Conservation (phyloP, 2,329 filamentous ascomycete genomes). For the Penicillium sp. region DNA sequence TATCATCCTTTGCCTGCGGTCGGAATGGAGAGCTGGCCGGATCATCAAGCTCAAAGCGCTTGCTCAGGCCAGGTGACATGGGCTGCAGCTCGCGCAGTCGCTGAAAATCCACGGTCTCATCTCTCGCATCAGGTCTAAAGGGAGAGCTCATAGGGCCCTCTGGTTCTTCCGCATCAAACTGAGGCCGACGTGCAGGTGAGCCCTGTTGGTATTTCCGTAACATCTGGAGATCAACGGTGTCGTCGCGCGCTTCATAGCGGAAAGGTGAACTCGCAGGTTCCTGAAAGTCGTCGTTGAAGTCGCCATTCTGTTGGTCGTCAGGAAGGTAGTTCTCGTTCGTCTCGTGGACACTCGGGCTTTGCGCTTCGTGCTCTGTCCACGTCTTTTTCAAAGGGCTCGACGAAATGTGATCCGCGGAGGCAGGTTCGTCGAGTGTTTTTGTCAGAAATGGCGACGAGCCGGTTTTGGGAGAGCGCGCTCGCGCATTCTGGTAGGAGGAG, state of each 20-base stretch:
- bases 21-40: slow-evolving; percentile 41
- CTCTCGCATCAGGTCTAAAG: slow-evolving; percentile 31
- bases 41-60: slow-evolving; percentile 15
- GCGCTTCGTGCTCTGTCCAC: slow-evolving; percentile 11
- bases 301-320: slow-evolving; percentile 17
- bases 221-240: slow-evolving; percentile 34
- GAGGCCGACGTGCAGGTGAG: neutral
- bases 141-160: slow-evolving; percentile 36
- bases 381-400: slow-evolving; percentile 29
- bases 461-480: slow-evolving; percentile 29
- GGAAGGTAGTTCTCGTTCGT: slow-evolving; percentile 16
- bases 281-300: slow-evolving; percentile 21
- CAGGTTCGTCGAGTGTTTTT: slow-evolving; percentile 20
- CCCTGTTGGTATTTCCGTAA: slow-evolving; percentile 13
- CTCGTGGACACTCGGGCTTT: slow-evolving; percentile 13
- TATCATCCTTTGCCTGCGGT: slow-evolving; percentile 29
- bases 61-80: slow-evolving; percentile 17
- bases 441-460: slow-evolving; percentile 25
- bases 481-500: slow-evolving; percentile 42
- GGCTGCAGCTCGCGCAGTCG: slow-evolving; percentile 19
- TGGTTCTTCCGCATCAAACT: slow-evolving; percentile 4
- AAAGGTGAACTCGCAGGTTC: slow-evolving; percentile 40
- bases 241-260: slow-evolving; percentile 31
- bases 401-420: slow-evolving; percentile 19
- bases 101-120: slow-evolving; percentile 32